Conservation (phyloP, 352 stramenopile species). For the Globisporangium mamillatum region DNA sequence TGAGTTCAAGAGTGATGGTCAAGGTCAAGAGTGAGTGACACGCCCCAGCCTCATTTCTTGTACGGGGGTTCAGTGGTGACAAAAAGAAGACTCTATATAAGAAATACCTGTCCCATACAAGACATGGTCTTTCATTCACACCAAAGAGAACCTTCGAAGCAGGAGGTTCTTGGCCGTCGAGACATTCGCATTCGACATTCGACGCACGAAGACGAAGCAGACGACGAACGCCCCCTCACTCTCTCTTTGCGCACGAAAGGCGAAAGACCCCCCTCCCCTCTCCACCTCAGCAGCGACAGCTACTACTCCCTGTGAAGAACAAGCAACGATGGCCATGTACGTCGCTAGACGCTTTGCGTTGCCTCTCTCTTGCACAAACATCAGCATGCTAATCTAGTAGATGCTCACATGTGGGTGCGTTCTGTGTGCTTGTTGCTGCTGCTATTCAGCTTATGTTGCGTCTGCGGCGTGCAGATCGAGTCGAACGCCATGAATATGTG, state of each 20-base stretch:
- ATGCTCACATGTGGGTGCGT: background rate
- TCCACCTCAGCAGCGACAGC: background rate
- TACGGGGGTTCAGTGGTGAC: no score
- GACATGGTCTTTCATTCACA: no score
- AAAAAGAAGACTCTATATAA: no score
- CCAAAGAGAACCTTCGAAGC: no score
- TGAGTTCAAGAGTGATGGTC: no score
- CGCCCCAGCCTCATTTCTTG: no score
- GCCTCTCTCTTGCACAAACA: background rate
- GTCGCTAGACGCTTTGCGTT: background rate
- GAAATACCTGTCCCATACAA: no score
- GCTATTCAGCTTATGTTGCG: slow-evolving; percentile 39
- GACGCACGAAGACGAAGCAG: background rate
- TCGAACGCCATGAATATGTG: slow-evolving; percentile 83
- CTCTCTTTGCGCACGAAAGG: background rate
- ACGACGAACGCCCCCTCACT: background rate
- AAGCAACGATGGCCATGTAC: slow-evolving; percentile 23
- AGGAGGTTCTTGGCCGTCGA: no score
- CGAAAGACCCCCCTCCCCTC: background rate
- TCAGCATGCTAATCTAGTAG: background rate
- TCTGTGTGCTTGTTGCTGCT: background rate
- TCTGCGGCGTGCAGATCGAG: slow-evolving; percentile 68
- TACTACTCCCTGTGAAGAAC: background rate
- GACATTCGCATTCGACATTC: no score
- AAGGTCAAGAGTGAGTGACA: no score